Evolutionary conservation across 208 protist genomes (phyloP), one percentile per base, ranked within the genome.

Genomic region (Leishmania arabica): DNA sequence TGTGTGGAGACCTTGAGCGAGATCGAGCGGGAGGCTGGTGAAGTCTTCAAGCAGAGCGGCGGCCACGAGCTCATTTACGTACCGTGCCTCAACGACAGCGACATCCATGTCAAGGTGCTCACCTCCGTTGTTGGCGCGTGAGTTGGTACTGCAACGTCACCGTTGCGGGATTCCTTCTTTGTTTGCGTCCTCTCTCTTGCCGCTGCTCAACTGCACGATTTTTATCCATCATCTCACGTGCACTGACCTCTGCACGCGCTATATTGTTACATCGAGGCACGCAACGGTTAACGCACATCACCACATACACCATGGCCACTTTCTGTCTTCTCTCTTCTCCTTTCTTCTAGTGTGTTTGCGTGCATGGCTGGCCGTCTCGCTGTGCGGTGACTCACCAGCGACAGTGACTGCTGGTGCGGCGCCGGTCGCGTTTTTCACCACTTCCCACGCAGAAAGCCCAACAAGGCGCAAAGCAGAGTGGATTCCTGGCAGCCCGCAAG

Each of bases 1-100:
- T 92, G 89, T 75, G 78, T 91, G 27, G 86, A 92, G 69, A 91
- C 89, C 19, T 27, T 89, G 9, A 69, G 83, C 53, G 86, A 92
- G 60, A 77, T 90, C 45, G 42, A 73, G 11, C 62, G 77, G 49
- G 87, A 89, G 45, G 73, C 76, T 3, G 54, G 58, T 1, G 84
- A 89, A n/a, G 0, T 86, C 5, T 90, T 92, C 56, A 56, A 69
- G 27, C 47, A 84, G 42, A 73, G 71, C 73, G 89, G 89, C 4
- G 89, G 89, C 17, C 13, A 37, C 3, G 27, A 80, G 21, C 64
- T 88, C 34, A 78, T 84, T 17, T 85, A 86, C 42, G 69, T 89
- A 0, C 83, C 87, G 0, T 88, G 79, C 65, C 81, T 93, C 66
- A 93, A 93, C 68, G 83, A 87, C 79, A 82, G 21, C 58, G 58